Conservation (phyloP, 495 filamentous ascomycete genomes). For the Daldinia bambusicola region DNA sequence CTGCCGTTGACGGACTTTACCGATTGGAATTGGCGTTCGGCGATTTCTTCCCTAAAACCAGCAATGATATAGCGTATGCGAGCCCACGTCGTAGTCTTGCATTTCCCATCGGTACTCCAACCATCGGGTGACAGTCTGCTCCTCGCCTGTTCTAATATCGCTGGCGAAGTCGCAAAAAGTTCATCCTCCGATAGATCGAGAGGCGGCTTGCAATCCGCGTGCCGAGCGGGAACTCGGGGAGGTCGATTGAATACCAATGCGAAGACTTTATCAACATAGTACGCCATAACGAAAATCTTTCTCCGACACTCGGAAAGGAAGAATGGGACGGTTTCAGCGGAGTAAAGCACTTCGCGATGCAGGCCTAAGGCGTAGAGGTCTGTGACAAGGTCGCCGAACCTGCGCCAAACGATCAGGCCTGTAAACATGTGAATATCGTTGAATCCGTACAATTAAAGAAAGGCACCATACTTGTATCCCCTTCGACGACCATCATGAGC, state of each 20-base stretch:
- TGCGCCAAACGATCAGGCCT: not conserved
- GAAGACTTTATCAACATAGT: not conserved
- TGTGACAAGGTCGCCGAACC: not conserved
- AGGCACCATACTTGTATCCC: not conserved
- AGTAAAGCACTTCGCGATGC: not conserved
- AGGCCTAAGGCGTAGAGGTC: not conserved
- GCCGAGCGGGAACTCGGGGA: not conserved
- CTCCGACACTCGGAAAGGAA: conserved; percentile 1
- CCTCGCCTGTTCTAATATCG: not conserved
- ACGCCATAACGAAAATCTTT: not conserved
- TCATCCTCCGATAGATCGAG: not conserved
- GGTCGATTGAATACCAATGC: not conserved
- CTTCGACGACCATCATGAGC: not conserved
- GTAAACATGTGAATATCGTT: not conserved
- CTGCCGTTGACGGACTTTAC: not conserved
- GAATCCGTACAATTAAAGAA: not conserved
- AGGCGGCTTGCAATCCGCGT: not conserved
- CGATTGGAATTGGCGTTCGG: not conserved
- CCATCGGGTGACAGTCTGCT: not conserved
- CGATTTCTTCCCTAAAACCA: not conserved
- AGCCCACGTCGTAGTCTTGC: not conserved
- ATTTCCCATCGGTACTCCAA: not conserved
- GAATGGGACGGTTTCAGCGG: not conserved
- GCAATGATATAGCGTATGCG: not conserved
- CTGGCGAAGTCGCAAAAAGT: not conserved